These are phyloP conservation scores for Pseudocercospora vitis DNA, from an alignment of 2,329 filamentous ascomycete genomes.

Conservation along the genomic window DNA sequence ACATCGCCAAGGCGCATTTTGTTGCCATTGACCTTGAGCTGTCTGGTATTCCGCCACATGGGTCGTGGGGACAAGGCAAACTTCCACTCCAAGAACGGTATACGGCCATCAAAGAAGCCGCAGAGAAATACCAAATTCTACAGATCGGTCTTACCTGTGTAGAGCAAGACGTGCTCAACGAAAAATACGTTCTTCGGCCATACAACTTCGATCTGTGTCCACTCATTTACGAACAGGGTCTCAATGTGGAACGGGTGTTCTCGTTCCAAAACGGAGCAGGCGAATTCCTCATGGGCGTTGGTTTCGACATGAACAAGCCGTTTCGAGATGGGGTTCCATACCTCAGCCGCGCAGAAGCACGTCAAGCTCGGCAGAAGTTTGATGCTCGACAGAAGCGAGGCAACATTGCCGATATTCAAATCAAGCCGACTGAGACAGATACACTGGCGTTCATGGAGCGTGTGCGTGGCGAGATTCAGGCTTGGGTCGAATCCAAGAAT, in stretches of 20 bases:
- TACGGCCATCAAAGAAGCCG: conserved; percentile 59
- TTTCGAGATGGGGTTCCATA: conserved; percentile 62
- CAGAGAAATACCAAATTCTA: conserved; percentile 63
- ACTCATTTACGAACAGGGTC: conserved; percentile 49
- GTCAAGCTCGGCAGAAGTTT: conserved; percentile 47
- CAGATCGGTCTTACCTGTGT: conserved; percentile 68
- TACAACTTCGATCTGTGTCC: conserved; percentile 67
- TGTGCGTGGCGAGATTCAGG: conserved; percentile 47
- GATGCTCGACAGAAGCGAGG: conserved; percentile 45
- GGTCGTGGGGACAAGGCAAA: conserved; percentile 40
- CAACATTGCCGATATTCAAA: conserved; percentile 47
- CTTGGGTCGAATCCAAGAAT: conserved; percentile 45
- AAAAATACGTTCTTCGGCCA: conserved; percentile 59
- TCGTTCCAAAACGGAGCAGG: conserved; percentile 59
- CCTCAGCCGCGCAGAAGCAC: conserved; percentile 60
- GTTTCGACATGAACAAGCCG: conserved; percentile 59
- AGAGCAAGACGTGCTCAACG: conserved; percentile 55
- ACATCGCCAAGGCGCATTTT: conserved; percentile 60
- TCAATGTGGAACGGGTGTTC: conserved; percentile 62
- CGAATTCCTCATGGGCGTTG: conserved; percentile 60
- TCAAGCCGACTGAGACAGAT: conserved; percentile 55
- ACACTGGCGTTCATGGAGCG: conserved; percentile 53
- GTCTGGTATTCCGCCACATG: conserved; percentile 58
- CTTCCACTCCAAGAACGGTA: conserved; percentile 62
- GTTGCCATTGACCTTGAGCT: conserved; percentile 67